Percentiles rank a stretch among this genome's conserved stretches.
phyloP scores from a whole-genome alignment of 1,284 basidiomycete species.

The Melampsora americana region DNA sequence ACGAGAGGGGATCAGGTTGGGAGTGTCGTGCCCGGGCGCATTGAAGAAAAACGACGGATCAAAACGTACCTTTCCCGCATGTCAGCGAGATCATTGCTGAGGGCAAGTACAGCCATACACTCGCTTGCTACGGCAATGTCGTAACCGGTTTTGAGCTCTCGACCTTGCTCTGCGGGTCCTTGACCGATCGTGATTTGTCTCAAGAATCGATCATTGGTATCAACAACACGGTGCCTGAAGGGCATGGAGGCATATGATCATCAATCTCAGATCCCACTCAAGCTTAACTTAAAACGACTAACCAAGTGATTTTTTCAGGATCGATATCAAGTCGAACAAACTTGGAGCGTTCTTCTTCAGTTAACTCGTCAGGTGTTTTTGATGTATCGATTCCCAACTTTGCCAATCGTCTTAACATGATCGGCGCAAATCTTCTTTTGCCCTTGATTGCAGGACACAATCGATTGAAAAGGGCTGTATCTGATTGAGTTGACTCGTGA shows the following conservation, averaged over 20 bases:
- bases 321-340: conserved; percentile 94
- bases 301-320: conserved; percentile 86
- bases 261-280: too few relatives aligned
- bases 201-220: conserved; percentile 95
- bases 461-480: conserved; percentile 89
- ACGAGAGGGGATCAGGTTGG: background rate
- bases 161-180: conserved; percentile 82
- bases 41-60: background rate
- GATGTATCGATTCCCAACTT: conserved; percentile 92
- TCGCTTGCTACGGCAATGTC: conserved; percentile 97
- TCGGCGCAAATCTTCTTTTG: conserved; percentile 85
- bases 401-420: conserved; percentile 91
- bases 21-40: background rate
- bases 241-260: background rate
- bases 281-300: too few relatives aligned
- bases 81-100: conserved; percentile 81
- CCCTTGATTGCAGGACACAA: conserved; percentile 92
- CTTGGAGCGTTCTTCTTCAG: conserved; percentile 81
- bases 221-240: conserved; percentile 76
- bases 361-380: conserved; percentile 72
- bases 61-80: conserved; percentile 69
- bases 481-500: conserved; percentile 92
- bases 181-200: conserved; percentile 91
- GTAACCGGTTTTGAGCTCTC: conserved; percentile 83
- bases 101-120: conserved; percentile 94